These are phyloP conservation scores for Wickerhamomyces sp. DNA, from an alignment of 1,139 yeast genomes.

Conservation along the genomic window DNA sequence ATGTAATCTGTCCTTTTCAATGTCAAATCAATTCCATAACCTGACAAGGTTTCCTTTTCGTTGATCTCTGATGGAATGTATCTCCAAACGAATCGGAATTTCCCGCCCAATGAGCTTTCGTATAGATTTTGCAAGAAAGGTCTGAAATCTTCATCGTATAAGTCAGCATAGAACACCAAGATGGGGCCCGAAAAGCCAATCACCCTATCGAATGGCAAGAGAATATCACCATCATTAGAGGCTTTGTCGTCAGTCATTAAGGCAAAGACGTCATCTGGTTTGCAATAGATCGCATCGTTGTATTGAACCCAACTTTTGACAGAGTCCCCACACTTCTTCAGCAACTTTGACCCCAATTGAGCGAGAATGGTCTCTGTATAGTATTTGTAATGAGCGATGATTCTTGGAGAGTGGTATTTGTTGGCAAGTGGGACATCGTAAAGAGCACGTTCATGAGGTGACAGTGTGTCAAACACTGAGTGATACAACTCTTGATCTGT, in stretches of 20 bases:
- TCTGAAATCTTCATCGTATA: constrained; percentile 41
- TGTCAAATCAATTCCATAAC: constrained; percentile 63
- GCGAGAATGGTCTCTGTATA: constrained; percentile 32
- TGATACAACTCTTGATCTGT: constrained; percentile 29
- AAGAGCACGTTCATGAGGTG: constrained; percentile 28
- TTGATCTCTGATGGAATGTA: constrained; percentile 33
- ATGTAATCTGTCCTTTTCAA: constrained; percentile 60
- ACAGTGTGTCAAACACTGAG: constrained; percentile 30
- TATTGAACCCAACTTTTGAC: constrained; percentile 48
- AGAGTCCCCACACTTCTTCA: constrained; percentile 25
- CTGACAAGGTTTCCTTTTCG: constrained; percentile 40
- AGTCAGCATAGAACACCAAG: constrained; percentile 49
- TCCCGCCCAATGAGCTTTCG: constrained; percentile 58
- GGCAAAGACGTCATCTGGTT: constrained; percentile 65
- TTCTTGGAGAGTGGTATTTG: constrained; percentile 53
- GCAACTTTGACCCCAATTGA: constrained; percentile 8
- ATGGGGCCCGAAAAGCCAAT: constrained; percentile 47
- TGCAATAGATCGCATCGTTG: constrained; percentile 54
- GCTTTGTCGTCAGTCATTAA: constrained; percentile 39
- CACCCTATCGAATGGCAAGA: constrained; percentile 52
- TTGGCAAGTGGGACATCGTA: constrained; percentile 49
- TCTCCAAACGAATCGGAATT: constrained; percentile 72
- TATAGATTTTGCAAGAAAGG: constrained; percentile 55
- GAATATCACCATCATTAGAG: constrained; percentile 17
- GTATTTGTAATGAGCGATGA: constrained; percentile 57